A percentile compares a stretch with the other conserved stretches of the same genome.
Evolutionary conservation across 805 yeast genomes (phyloP).

Genomic region (Teunomyces atbi): DNA sequence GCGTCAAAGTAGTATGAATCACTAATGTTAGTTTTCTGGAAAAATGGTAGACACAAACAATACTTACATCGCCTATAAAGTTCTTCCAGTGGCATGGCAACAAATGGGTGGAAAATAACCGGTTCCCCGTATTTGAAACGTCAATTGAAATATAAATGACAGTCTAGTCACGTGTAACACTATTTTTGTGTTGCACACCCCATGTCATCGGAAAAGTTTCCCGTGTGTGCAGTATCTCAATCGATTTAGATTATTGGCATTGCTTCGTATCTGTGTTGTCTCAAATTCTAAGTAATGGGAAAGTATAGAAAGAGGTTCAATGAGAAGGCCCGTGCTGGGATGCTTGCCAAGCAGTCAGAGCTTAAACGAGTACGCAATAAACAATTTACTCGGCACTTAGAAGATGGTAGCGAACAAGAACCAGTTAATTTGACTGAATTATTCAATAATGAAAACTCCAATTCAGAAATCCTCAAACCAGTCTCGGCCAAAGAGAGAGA

Average conservation of each 20-base stretch:
- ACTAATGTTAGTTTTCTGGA: slow-evolving; percentile 26
- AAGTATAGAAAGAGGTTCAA: slow-evolving; percentile 77
- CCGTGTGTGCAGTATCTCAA: background rate
- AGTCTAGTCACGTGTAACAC: background rate
- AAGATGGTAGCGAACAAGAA: slow-evolving; percentile 21
- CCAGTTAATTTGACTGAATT: slow-evolving; percentile 4
- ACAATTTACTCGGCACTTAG: slow-evolving; percentile 55
- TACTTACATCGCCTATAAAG: slow-evolving; percentile 25
- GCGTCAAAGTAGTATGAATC: slow-evolving; percentile 47
- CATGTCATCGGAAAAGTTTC: slow-evolving; percentile 3
- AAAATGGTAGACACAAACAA: background rate
- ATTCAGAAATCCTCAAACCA: slow-evolving; percentile 62
- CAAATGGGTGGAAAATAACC: background rate
- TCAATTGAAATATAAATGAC: background rate
- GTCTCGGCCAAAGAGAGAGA: slow-evolving; percentile 61
- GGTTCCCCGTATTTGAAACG: background rate
- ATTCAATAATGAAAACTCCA: slow-evolving; percentile 42
- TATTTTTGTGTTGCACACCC: background rate
- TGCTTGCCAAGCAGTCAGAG: slow-evolving; percentile 74
- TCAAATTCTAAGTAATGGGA: slow-evolving; percentile 53
- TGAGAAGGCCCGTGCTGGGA: slow-evolving; percentile 83
- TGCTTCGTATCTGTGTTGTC: background rate
- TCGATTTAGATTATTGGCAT: background rate
- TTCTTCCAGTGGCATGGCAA: slow-evolving; percentile 18
- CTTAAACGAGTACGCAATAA: slow-evolving; percentile 67